Base-by-base conservation (phyloP, 805 yeast species). In the Wickerhamiella brachini region DNA sequence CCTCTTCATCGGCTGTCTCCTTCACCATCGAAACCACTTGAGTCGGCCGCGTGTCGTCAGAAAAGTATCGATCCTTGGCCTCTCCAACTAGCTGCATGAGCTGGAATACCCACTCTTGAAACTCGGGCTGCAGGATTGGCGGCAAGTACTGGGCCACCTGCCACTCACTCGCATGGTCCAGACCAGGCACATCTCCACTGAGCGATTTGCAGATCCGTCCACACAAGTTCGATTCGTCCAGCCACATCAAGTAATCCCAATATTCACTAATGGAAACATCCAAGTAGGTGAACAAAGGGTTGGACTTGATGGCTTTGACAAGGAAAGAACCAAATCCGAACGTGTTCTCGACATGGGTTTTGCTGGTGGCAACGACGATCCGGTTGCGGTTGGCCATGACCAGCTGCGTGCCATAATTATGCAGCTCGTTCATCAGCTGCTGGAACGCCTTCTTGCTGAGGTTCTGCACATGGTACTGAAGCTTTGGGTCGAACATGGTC, bases 231-330 rank as follows among this genome's bases (percentile, higher is more conserved):
- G 77, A 78, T 58, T 83, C 81, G 63, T 93, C 96, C 95, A 90
- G 85, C 97, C 97, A 94, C 1, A 93, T 69, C 56, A 93, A 69
- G n/a, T 83, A 61, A 64, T 93, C 97, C 98, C 98, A 93, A 62
- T 85, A 88, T 59, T 79, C 80, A 12, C 71, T 74, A 43, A 90
- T 81, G 20, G 70, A 68, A 56, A 93, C 67, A 57, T 89, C 97
- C 57, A 93, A 68, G 63, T 80, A 88, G 57, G 82, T 79, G 69
- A 93, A 93, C 56, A 88, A 66, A 0, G 95, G 90, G 58, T 81
- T 84, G 0, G 87, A 73, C 59, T 95, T 72, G 2, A 86, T 79
- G 1, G 94, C 80, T 56, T 83, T 82, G 24, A 85, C 74, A 44
- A 86, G 71, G 62, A 87, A 87, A 57, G 86, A 88, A 17, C 95